Evolutionary conservation across 2,329 filamentous ascomycete genomes (phyloP), one percentile per base, ranked within the genome.

Genomic region (Colletotrichum australisinense): DNA sequence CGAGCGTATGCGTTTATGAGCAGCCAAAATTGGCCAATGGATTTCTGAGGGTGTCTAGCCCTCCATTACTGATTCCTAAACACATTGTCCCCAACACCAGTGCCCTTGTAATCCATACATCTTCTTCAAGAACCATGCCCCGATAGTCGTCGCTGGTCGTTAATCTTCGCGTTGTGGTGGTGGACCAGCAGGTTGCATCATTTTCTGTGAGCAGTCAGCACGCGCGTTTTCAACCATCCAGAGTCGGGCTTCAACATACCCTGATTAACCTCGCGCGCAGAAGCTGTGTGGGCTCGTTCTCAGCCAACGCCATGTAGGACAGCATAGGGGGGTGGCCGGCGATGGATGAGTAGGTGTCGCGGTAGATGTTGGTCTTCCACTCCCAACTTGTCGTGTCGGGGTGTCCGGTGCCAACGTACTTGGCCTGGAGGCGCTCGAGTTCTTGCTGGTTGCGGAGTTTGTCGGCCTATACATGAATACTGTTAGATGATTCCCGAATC

Each of bases 401-500:
- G 83, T 98, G 95, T 28, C 97, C 97, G 4, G 97, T 98, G 78
- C 97, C 97, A 79, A 99, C 89, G 87, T 97, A 98, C 80, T 97
- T 97, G 80, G 95, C 93, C 85, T 99, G 97, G 22, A 98, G 93
- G 76, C 95, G 93, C 85, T 99, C 97, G 81, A 99, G 95, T 84
- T 99, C 97, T 85, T 99, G 97, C 79, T 98, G 94, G 11, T 95
- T 97, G 81, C 97, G 95, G 76, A 99, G 93, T 86, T 99, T 99
- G 87, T 99, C 97, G 84, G 97, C 97, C 97, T 92, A 60, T 22
- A 30, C 59, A 76, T 73, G 14, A 1, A 19, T 3, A 22, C 19
- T 19, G 6, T 62, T 42, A 66, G 32, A 14, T 16, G 4, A 16
- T 22, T 32, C 32, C 19, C 5, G 7, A 9, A 4, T 7, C 11